Evolutionary conservation across 169 alveolate species (phyloP).

Genomic region (Ichthyophthirius multifiliis): DNA sequence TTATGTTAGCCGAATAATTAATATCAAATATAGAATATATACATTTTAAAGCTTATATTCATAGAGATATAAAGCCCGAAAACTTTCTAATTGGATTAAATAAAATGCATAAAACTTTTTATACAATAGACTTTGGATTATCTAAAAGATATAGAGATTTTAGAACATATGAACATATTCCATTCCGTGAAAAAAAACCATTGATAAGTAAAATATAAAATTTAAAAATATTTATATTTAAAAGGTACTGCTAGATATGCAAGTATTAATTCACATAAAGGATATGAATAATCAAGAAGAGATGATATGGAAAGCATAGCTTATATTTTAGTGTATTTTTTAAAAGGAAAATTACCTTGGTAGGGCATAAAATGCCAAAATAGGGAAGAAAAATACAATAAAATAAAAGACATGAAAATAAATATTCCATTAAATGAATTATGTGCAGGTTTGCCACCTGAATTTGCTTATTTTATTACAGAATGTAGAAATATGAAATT

Average conservation of each 20-base stretch:
- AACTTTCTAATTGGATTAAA: conserved; percentile 61
- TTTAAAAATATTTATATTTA: neutral
- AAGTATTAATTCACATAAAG: conserved; percentile 70
- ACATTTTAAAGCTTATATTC: conserved; percentile 57
- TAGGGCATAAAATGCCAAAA: conserved; percentile 71
- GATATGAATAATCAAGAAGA: conserved; percentile 67
- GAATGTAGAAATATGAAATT: conserved; percentile 58
- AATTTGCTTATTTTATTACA: conserved; percentile 48
- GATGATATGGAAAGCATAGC: conserved; percentile 65
- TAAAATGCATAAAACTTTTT: conserved; percentile 49
- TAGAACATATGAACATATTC: conserved; percentile 63
- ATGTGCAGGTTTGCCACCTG: conserved; percentile 64
- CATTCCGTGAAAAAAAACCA: conserved; percentile 53
- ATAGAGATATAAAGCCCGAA: conserved; percentile 71
- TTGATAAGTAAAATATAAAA: conserved; percentile 28
- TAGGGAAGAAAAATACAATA: conserved; percentile 62
- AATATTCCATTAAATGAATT: conserved; percentile 57
- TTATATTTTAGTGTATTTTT: conserved; percentile 49
- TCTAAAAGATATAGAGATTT: conserved; percentile 60
- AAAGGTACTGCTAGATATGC: conserved; percentile 81
- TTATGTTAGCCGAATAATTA: conserved; percentile 45
- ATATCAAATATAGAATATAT: conserved; percentile 55
- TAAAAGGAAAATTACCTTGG: conserved; percentile 69
- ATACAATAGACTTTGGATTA: conserved; percentile 62
- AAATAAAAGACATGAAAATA: conserved; percentile 64